phyloP scores from a whole-genome alignment of 345 rosid genomes.

The Tarenaya hassleriana region DNA sequence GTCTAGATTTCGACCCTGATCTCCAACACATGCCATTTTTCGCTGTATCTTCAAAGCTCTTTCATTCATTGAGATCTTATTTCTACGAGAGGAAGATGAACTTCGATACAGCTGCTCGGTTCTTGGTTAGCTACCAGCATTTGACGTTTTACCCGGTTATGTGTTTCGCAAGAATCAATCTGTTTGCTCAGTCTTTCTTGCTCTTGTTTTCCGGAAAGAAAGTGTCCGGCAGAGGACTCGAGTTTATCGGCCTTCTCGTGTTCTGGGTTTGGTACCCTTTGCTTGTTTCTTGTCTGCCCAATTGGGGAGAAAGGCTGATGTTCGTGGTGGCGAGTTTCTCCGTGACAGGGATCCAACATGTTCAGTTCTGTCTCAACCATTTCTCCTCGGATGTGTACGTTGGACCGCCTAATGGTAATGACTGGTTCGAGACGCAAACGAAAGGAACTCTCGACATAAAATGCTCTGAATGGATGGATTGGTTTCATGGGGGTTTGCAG shows the following conservation, averaged over 20 bases:
- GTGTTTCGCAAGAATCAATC: constrained; percentile 53
- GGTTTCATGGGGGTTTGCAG: constrained; percentile 81
- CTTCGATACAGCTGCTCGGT: constrained; percentile 38
- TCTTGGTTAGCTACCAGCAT: constrained; percentile 54
- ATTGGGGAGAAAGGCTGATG: constrained; percentile 42
- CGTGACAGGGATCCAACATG: constrained; percentile 46
- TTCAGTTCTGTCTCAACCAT: constrained; percentile 56
- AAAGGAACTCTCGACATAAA: constrained; percentile 40
- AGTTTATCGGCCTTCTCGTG: constrained; percentile 37
- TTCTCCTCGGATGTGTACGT: constrained; percentile 46
- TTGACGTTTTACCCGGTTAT: constrained; percentile 53
- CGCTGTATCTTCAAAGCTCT: constrained; percentile 47
- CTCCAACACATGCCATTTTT: constrained; percentile 56
- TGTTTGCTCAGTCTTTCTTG: constrained; percentile 40
- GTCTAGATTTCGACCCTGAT: constrained; percentile 53
- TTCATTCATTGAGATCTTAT: constrained; percentile 32
- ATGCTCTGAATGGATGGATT: constrained; percentile 64
- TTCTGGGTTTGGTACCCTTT: constrained; percentile 54
- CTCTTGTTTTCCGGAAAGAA: constrained; percentile 34
- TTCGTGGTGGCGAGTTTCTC: constrained; percentile 40
- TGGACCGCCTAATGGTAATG: constrained; percentile 41
- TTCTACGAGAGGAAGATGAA: constrained; percentile 27
- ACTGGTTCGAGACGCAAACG: constrained; percentile 51
- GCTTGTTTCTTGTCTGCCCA: constrained; percentile 50
- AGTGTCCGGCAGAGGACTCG: constrained; percentile 33